Evolutionary conservation across 2,329 filamentous ascomycete species (phyloP).

Genomic region (Fusarium sp.): DNA sequence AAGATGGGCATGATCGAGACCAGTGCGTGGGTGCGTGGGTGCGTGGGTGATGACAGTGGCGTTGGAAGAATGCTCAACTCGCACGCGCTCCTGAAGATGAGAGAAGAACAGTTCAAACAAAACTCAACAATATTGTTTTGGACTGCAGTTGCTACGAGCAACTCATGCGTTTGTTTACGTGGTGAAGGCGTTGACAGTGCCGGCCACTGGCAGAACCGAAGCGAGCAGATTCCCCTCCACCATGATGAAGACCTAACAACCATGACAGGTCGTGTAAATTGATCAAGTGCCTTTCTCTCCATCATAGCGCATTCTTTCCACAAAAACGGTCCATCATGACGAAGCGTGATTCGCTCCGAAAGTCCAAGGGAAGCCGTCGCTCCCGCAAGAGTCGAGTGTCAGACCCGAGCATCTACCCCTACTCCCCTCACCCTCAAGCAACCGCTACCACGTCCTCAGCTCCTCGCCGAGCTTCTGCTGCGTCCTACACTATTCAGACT

Average conservation of each 20-base stretch:
- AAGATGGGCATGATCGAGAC: neutral
- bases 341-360: neutral
- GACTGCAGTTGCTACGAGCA: slow-evolving; percentile 4
- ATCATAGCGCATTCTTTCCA: neutral
- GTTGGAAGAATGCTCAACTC: neutral
- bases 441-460: neutral
- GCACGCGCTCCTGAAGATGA: neutral
- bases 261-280: neutral
- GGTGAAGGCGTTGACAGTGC: neutral
- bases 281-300: neutral
- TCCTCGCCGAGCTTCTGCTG: neutral
- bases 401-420: neutral
- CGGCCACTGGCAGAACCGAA: neutral
- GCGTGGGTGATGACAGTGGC: neutral
- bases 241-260: neutral
- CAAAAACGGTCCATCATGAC: neutral
- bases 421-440: neutral
- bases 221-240: neutral
- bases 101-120: neutral
- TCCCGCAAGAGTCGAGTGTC: neutral
- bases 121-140: neutral
- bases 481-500: neutral
- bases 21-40: neutral
- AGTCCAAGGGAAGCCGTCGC: neutral
- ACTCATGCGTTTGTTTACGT: neutral